Conservation (phyloP, 2,329 filamentous ascomycete species). For the Fusarium begoniae region DNA sequence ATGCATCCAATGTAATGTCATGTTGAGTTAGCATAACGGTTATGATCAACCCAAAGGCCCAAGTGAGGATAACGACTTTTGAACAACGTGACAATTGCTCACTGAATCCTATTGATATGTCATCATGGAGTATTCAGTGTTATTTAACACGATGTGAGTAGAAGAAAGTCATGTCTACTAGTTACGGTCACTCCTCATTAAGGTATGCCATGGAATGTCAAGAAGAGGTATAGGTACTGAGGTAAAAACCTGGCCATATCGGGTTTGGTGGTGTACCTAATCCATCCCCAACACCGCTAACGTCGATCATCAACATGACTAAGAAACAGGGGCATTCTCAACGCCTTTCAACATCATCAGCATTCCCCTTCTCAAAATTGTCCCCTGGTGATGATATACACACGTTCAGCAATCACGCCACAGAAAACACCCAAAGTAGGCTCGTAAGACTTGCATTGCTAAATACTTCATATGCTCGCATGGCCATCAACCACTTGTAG, state of each 20-base stretch:
- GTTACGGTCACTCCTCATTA: too few species aligned
- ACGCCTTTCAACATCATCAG: slow-evolving; percentile 3
- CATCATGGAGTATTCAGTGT: background rate
- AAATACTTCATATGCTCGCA: slow-evolving; percentile 14
- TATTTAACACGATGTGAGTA: background rate
- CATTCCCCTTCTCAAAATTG: background rate
- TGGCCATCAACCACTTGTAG: background rate
- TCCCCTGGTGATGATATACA: too few species aligned
- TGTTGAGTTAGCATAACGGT: slow-evolving; percentile 32
- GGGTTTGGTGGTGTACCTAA: background rate
- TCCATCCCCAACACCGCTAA: slow-evolving; percentile 8
- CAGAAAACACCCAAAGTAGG: background rate
- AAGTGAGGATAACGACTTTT: background rate
- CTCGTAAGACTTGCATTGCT: slow-evolving; percentile 13
- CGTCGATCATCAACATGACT: slow-evolving; percentile 5
- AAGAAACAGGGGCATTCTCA: slow-evolving; percentile 21
- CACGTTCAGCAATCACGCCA: background rate
- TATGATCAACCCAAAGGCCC: background rate
- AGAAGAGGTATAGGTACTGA: background rate
- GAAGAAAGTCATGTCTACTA: background rate
- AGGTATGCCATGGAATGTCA: background rate
- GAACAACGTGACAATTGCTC: background rate
- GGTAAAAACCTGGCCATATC: slow-evolving; percentile 2
- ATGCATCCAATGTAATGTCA: background rate
- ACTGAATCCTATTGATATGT: background rate